Base-by-base conservation (phyloP, 257 asterid genomes). In the Nicotiana tomentosiformis region DNA sequence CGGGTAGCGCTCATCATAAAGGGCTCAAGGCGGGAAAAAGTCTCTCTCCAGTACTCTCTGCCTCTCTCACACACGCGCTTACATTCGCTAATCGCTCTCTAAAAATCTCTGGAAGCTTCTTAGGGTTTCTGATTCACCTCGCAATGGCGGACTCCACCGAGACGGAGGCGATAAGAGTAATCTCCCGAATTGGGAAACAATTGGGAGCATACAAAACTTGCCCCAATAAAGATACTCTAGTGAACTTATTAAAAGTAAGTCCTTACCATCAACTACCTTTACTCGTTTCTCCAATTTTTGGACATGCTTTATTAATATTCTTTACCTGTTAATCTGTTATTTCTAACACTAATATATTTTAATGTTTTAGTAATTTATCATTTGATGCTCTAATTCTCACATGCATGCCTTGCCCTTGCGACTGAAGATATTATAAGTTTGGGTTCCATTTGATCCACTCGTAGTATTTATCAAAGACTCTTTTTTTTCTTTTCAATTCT, bases 201-300 rank as follows among this genome's bases (percentile, higher is more conserved):
- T 90, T 94, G 78, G 86, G 83, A 77, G 83, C 89, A 23, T 87
- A 55, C 81, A 85, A 85, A 85, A 86, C 78, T 77, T 91, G 93
- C 87, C 94, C 97, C 82, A 87, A 85, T 90, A 92, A 92, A 85
- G 92, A 82, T 85, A 29, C 55, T 69, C 86, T 93, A 30, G 88
- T 90, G 84, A 89, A 93, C 85, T 84, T 90, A 37, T 97, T 94
- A 79, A 84, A 94, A 87, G 98, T 91, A 85, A 39, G 18, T 15
- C 37, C 17, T 49, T 23, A 33, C 20, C 39, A 20, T 16, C 58
- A 26, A 4, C 26, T 16, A 23, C 16, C 51, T 77, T 51, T 58
- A 3, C 53, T 77, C 8, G 6, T 14, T 43, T 32, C 20, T 51
- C 49, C 11, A 43, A 43, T 8, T 43, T 7, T 43, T 8, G 9